Conservation (phyloP, 177 flowering plant genomes). For the Tripterygium wilfordii region DNA sequence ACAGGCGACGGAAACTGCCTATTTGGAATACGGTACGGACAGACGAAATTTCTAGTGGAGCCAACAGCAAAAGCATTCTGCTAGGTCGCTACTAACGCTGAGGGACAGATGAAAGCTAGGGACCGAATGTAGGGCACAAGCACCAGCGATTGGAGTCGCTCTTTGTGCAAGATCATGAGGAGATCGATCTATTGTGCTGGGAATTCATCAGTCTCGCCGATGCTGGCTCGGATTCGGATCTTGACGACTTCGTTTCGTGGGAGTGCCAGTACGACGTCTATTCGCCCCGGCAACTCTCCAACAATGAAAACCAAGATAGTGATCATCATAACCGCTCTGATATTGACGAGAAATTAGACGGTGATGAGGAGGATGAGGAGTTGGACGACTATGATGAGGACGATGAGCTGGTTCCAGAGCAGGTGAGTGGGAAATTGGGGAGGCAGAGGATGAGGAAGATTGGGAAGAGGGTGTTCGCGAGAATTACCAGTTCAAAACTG, state of each 20-base stretch:
- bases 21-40: no score
- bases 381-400: slow-evolving; percentile 21
- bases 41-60: no score
- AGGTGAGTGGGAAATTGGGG: slow-evolving; percentile 26
- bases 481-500: slow-evolving; percentile 25
- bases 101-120: no score
- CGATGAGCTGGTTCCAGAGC: slow-evolving; percentile 43
- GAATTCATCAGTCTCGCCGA: neutral
- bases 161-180: no score
- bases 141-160: no score
- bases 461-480: slow-evolving; percentile 35
- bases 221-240: neutral
- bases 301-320: neutral
- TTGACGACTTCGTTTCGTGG: neutral
- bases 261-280: neutral
- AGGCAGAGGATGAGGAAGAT: slow-evolving; percentile 48
- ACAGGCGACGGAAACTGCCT: no score
- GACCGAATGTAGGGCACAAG: no score
- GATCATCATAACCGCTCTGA: neutral
- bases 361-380: slow-evolving; percentile 6
- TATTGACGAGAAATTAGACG: neutral
- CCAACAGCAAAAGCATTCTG: no score
- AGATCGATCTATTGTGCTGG: no score
- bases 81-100: no score
- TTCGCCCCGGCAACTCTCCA: neutral